A percentile compares a stretch with the other conserved stretches of the same genome.
These are phyloP conservation scores for Phytopythium aichiense DNA, from an alignment of 352 stramenopile genomes.

Conservation along the genomic window DNA sequence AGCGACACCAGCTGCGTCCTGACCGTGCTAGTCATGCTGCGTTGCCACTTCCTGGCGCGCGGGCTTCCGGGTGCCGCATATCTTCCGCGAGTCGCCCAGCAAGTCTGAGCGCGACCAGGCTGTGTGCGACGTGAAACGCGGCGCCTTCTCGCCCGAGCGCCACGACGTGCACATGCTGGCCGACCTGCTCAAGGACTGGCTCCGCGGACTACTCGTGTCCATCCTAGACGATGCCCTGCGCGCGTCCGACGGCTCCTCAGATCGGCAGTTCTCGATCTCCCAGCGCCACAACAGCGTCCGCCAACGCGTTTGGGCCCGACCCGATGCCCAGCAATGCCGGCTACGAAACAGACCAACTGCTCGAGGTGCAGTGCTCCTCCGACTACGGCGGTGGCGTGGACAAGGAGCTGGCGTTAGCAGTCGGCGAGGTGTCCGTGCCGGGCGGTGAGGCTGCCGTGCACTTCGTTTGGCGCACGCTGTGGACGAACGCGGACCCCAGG, in stretches of 20 bases:
- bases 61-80: conserved; percentile 65
- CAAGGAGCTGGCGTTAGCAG: conserved; percentile 42
- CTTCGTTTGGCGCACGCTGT: conserved; percentile 65
- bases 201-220: conserved; percentile 76
- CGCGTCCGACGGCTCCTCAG: not conserved
- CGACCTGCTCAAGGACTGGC: conserved; percentile 90
- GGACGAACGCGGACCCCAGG: conserved; percentile 75
- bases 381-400: conserved; percentile 29
- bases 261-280: not conserved
- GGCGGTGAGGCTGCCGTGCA: conserved; percentile 21
- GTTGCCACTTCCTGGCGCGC: conserved; percentile 73
- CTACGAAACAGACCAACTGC: conserved; percentile 1
- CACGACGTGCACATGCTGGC: conserved; percentile 82
- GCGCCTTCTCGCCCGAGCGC: conserved; percentile 52
- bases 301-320: not conserved
- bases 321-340: not conserved
- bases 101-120: conserved; percentile 81
- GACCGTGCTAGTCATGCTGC: conserved; percentile 83
- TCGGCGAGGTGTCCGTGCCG: conserved; percentile 46
- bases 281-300: not conserved
- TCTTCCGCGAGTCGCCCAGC: conserved; percentile 87
- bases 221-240: conserved; percentile 68
- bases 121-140: conserved; percentile 82
- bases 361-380: not conserved
- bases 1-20: conserved; percentile 78